A percentile compares a stretch with the other conserved stretches of the same genome.
Conservation (phyloP, 1,139 yeast genomes). For the Sugiyamaella neomexicana region DNA sequence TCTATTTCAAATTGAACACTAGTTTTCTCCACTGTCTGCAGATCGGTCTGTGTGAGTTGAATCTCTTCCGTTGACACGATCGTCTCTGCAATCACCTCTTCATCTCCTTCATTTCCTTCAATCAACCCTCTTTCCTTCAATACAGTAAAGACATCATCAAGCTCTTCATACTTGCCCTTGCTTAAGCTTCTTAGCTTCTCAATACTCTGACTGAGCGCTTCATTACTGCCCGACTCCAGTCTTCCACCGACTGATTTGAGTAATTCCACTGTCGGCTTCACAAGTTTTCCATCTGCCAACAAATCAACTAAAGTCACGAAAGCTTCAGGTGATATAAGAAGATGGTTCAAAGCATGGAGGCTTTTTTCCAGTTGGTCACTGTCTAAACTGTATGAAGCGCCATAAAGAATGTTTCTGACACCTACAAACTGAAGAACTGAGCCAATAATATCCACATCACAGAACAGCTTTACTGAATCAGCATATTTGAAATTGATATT, state of each 20-base stretch:
- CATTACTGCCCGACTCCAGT: neutral
- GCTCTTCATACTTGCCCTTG: neutral
- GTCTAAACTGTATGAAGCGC: conserved; percentile 22
- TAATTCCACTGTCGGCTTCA: neutral
- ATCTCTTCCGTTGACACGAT: neutral
- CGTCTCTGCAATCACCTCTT: neutral
- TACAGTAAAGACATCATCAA: neutral
- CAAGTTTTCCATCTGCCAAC: neutral
- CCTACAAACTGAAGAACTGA: conserved; percentile 30
- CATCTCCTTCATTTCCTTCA: neutral
- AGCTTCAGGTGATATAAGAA: conserved; percentile 19
- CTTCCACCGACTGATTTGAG: conserved; percentile 6
- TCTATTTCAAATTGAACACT: no score
- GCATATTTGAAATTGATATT: conserved; percentile 7
- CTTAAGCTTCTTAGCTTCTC: neutral
- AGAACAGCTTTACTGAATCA: conserved; percentile 22
- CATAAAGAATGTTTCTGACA: conserved; percentile 22
- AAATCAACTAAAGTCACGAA: conserved; percentile 14
- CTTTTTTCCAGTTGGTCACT: conserved; percentile 16
- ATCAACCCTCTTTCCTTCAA: conserved; percentile 6
- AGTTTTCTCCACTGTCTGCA: no score
- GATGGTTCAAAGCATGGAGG: conserved; percentile 8
- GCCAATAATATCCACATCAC: conserved; percentile 24
- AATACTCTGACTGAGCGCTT: neutral
- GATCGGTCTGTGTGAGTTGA: no score